These are phyloP conservation scores for Psilocybe sp. DNA, from an alignment of 768 basidiomycete species.

Conservation along the genomic window DNA sequence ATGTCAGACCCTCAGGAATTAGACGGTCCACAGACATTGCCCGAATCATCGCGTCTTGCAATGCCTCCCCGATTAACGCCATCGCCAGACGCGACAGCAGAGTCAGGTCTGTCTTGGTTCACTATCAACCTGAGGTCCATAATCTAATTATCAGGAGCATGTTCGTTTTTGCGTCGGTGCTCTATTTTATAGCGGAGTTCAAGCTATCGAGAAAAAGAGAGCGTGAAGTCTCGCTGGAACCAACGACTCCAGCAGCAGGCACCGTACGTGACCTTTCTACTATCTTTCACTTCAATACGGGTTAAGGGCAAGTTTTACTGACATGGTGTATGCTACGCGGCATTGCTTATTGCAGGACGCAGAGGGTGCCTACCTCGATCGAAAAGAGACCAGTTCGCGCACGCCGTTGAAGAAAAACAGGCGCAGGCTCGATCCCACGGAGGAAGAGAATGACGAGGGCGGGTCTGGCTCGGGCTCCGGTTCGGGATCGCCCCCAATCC, in stretches of 20 bases:
- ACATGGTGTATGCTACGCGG: background rate
- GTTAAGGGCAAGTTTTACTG: no score
- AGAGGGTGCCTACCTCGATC: conserved; percentile 36
- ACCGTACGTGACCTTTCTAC: conserved; percentile 27
- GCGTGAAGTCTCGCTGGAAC: conserved; percentile 76
- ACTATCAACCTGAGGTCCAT: conserved; percentile 14
- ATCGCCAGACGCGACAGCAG: conserved; percentile 39
- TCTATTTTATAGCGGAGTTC: conserved; percentile 27
- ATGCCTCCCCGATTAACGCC: conserved; percentile 38
- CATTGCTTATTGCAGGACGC: conserved; percentile 32
- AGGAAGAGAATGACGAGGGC: conserved; percentile 56
- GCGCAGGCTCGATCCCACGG: conserved; percentile 55
- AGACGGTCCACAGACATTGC: conserved; percentile 11
- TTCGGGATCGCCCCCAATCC: conserved; percentile 42
- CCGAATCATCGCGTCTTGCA: conserved; percentile 6
- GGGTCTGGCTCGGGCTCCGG: conserved; percentile 36
- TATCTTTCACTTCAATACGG: no score
- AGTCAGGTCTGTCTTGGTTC: conserved; percentile 35
- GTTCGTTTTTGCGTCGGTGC: background rate
- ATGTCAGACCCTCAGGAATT: conserved; percentile 21
- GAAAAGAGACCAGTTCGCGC: conserved; percentile 49
- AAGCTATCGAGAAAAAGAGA: conserved; percentile 70
- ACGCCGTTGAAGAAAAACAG: conserved; percentile 80
- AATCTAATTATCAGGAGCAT: conserved; percentile 11
- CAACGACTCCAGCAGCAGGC: conserved; percentile 43